Evolutionary conservation across 1,139 yeast genomes (phyloP), one percentile per base, ranked within the genome.

Genomic region (Trichomonascaceae sp.): DNA sequence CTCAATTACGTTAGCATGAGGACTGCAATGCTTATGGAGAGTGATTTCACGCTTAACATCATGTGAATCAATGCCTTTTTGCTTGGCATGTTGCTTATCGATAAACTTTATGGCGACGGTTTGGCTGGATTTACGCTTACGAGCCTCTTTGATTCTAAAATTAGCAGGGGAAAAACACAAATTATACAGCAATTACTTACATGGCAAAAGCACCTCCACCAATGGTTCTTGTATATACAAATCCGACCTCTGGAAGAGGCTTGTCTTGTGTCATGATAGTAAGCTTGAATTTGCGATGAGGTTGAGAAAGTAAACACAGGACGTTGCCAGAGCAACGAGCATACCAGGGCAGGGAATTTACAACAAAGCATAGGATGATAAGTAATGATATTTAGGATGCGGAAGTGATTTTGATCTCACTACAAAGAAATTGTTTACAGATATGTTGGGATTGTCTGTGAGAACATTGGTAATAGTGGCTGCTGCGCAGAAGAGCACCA

Each of bases 1-100:
- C 55, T 73, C 74, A 48, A 84, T 75, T 15, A 85, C 76, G 62
- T 85, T 83, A 6, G 78, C 78, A 63, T 84, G 87, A 6, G 75
- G 71, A 17, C 79, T 73, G 62, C 87, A 82, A 45, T 72, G 75
- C 52, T 77, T 76, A 58, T 83, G 88, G 17, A 83, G 70, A 17
- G 74, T 65, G 1, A 79, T 77, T 60, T 84, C 88, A 47, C 75
- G 70, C 3, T 76, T 77, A 3, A 82, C 73, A 58, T 74, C 77
- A 32, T 78, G 75, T 46, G 76, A 74, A 2, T 72, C 64, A 46
- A 80, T 64, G 0, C 82, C 83, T 51, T 71, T 70, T 30, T 67
- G 67, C 39, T 65, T 70, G 12, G 83, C 80, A 30, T 75, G 71
- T 15, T 72, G 70, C 22, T 81, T 68, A 64, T 82, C 79, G 27